A percentile compares a stretch with the other conserved stretches of the same genome.
Conservation (phyloP, 352 stramenopile genomes). For the Nothophytophthora sp. region DNA sequence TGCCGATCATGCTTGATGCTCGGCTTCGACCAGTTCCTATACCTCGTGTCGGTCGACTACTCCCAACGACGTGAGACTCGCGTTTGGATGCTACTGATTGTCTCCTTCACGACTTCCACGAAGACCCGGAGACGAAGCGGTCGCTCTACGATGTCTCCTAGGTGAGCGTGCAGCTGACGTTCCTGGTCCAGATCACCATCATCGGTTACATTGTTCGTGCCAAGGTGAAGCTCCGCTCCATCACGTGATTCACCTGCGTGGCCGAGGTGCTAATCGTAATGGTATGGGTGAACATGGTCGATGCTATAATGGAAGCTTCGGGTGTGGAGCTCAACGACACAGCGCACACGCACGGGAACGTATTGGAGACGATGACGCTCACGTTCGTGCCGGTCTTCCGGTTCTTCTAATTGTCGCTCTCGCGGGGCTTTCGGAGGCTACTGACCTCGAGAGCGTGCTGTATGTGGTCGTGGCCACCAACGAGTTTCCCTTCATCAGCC, state of each 20-base stretch:
- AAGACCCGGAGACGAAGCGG: slow-evolving; percentile 4
- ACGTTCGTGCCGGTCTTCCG: slow-evolving; percentile 13
- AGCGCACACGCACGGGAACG: neutral
- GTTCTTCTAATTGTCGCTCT: slow-evolving; percentile 14
- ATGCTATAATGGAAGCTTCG: slow-evolving; percentile 1
- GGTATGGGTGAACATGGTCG: neutral
- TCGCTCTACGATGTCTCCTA: slow-evolving; percentile 24
- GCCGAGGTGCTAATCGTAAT: slow-evolving; percentile 14
- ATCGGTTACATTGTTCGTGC: slow-evolving; percentile 13
- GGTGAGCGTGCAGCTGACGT: slow-evolving; percentile 18
- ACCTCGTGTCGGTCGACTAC: too few species aligned
- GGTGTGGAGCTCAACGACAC: neutral
- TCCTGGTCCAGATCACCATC: slow-evolving; percentile 30
- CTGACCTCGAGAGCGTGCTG: slow-evolving; percentile 2
- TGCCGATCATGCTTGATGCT: too few species aligned
- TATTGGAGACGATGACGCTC: slow-evolving; percentile 9
- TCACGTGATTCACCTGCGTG: slow-evolving; percentile 1
- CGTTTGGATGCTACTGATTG: slow-evolving; percentile 6
- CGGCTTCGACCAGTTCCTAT: too few species aligned
- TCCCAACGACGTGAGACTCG: slow-evolving; percentile 10
- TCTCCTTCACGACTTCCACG: slow-evolving; percentile 12
- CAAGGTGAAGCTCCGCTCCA: slow-evolving; percentile 17
- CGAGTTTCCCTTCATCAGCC: slow-evolving; percentile 5
- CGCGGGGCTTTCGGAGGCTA: neutral
- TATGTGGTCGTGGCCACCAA: slow-evolving; percentile 13